phyloP scores from a whole-genome alignment of 1,284 basidiomycete genomes.

The Moesziomyces sp. region DNA sequence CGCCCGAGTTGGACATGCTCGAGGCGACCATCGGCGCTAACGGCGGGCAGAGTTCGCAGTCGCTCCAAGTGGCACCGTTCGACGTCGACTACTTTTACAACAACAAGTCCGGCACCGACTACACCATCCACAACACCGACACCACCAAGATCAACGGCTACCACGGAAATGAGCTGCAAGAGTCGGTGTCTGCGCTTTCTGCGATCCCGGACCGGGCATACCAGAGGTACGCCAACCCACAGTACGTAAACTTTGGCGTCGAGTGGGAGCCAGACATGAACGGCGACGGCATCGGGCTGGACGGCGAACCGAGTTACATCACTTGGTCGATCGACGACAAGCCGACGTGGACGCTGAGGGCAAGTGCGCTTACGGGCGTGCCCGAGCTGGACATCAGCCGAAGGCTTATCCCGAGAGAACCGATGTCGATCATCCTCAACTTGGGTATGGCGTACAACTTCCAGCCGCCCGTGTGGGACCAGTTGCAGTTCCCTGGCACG shows the following conservation, averaged over 20 bases:
- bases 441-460: conserved; percentile 58
- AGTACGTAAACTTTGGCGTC: conserved; percentile 55
- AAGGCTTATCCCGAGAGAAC: conserved; percentile 54
- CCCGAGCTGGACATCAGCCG: conserved; percentile 40
- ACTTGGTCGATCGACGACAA: conserved; percentile 61
- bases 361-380: conserved; percentile 21
- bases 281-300: conserved; percentile 39
- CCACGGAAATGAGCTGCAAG: conserved; percentile 58
- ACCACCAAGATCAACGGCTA: conserved; percentile 55
- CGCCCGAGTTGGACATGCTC: conserved; percentile 65
- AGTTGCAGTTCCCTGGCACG: conserved; percentile 32
- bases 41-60: conserved; percentile 51
- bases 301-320: conserved; percentile 64
- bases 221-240: conserved; percentile 7
- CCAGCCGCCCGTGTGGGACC: conserved; percentile 43
- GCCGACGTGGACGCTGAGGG: conserved; percentile 55
- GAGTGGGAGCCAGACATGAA: conserved; percentile 64
- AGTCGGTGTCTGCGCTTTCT: conserved; percentile 55
- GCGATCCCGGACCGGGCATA: conserved; percentile 50
- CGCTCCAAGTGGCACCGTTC: conserved; percentile 65
- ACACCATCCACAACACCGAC: conserved; percentile 40
- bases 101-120: conserved; percentile 16
- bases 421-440: conserved; percentile 57
- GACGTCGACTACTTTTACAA: conserved; percentile 57
- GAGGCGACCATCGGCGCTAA: conserved; percentile 71